phyloP scores from a whole-genome alignment of 371 early-diverging fungal genomes.

The Mucor racemosus region DNA sequence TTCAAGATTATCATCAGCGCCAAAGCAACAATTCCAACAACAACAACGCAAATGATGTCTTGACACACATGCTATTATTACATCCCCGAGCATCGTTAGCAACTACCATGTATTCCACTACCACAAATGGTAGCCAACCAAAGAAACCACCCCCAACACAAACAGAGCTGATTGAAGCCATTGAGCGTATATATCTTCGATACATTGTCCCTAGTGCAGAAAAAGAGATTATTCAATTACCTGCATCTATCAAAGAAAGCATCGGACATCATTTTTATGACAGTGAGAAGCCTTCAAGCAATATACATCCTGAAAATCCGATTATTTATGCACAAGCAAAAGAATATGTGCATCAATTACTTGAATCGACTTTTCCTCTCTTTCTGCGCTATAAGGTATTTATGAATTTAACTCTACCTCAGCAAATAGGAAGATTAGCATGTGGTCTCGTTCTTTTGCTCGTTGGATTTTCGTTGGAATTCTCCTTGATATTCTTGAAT shows the following conservation, averaged over 20 bases:
- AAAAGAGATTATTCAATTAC: slow-evolving; percentile 50
- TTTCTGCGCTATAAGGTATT: slow-evolving; percentile 62
- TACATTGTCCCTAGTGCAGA: slow-evolving; percentile 64
- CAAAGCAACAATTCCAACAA: neutral
- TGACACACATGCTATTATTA: slow-evolving; percentile 20
- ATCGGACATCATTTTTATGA: slow-evolving; percentile 38
- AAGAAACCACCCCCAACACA: slow-evolving; percentile 37
- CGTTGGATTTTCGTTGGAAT: slow-evolving; percentile 59
- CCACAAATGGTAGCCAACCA: slow-evolving; percentile 5
- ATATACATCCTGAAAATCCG: slow-evolving; percentile 38
- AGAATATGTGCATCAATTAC: slow-evolving; percentile 53
- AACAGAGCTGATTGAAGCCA: slow-evolving; percentile 51
- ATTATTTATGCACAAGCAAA: slow-evolving; percentile 59
- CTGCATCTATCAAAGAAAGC: slow-evolving; percentile 37
- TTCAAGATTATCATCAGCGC: neutral
- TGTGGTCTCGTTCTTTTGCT: slow-evolving; percentile 54
- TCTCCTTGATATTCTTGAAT: slow-evolving; percentile 65
- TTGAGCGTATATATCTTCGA: slow-evolving; percentile 62
- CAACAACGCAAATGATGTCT: slow-evolving; percentile 12
- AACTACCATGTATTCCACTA: slow-evolving; percentile 17
- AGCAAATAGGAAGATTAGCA: slow-evolving; percentile 56
- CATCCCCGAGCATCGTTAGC: slow-evolving; percentile 27
- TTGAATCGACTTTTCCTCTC: slow-evolving; percentile 59
- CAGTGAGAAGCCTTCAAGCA: slow-evolving; percentile 8
- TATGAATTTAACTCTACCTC: slow-evolving; percentile 60